Conservation (phyloP, 1,284 basidiomycete species). For the Cryptococcus jaspeensis region DNA sequence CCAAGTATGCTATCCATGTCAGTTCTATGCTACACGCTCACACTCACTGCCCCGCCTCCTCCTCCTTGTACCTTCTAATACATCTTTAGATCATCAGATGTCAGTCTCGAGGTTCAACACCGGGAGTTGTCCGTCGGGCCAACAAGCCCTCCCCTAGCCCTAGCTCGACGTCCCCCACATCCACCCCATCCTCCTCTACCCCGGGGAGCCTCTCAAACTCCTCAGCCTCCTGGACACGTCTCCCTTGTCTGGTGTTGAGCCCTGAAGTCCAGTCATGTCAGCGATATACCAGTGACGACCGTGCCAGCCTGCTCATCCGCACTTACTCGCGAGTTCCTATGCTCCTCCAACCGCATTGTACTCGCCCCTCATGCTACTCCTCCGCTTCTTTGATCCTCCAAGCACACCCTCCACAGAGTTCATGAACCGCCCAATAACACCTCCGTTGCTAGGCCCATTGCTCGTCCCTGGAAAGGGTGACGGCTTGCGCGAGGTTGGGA, state of each 20-base stretch:
- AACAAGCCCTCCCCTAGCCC: constrained; percentile 2
- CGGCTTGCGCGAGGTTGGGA: constrained; percentile 35
- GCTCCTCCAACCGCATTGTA: constrained; percentile 62
- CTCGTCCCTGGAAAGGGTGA: constrained; percentile 28
- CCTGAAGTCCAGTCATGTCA: constrained; percentile 10
- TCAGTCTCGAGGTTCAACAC: constrained; percentile 12
- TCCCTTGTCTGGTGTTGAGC: constrained; percentile 17
- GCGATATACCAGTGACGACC: neutral
- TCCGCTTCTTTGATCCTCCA: constrained; percentile 46
- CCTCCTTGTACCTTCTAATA: neutral
- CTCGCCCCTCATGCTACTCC: constrained; percentile 43
- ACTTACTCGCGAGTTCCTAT: constrained; percentile 67
- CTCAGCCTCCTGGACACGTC: constrained; percentile 19
- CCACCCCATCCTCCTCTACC: constrained; percentile 15
- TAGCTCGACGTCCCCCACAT: constrained; percentile 4
- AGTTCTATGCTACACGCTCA: constrained; percentile 2
- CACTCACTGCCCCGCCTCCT: neutral
- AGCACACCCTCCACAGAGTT: constrained; percentile 60
- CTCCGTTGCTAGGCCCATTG: constrained; percentile 48
- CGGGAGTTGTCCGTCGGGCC: constrained; percentile 1
- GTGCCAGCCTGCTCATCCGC: neutral
- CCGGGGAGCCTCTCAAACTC: constrained; percentile 23
- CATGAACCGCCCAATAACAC: constrained; percentile 36
- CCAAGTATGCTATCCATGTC: neutral
- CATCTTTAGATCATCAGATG: constrained; percentile 4